Percentiles rank a stretch among this genome's conserved stretches.
These are phyloP conservation scores for Guadua angustifolia DNA, from an alignment of 176 grass and related monocot species.

Conservation along the genomic window DNA sequence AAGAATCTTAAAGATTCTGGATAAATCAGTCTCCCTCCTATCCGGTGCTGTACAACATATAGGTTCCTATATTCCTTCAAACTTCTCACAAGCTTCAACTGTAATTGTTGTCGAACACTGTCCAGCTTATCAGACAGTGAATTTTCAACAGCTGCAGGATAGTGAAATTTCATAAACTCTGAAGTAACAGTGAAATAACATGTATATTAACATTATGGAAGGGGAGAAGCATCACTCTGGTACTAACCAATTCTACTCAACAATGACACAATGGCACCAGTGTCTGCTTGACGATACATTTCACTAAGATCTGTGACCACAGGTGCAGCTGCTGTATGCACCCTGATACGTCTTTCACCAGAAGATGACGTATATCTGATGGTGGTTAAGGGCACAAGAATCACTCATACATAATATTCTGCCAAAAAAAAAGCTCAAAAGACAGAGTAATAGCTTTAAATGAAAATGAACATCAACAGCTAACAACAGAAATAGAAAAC, in stretches of 20 bases:
- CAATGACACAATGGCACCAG: constrained; percentile 79
- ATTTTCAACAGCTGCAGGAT: constrained; percentile 81
- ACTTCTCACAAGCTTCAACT: constrained; percentile 85
- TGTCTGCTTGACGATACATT: constrained; percentile 98
- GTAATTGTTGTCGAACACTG: constrained; percentile 85
- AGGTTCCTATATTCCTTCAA: constrained; percentile 93
- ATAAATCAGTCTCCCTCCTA: constrained; percentile 85
- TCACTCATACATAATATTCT: constrained; percentile 25
- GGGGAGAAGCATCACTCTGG: not conserved
- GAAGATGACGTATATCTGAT: constrained; percentile 94
- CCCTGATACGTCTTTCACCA: constrained; percentile 93
- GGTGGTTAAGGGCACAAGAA: constrained; percentile 59
- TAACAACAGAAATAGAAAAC: not conserved
- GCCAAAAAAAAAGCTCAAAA: not conserved
- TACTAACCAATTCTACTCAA: constrained; percentile 79
- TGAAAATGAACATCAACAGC: not conserved
- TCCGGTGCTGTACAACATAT: constrained; percentile 77
- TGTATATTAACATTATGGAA: constrained; percentile 29
- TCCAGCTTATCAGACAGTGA: constrained; percentile 90
- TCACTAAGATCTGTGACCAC: constrained; percentile 95
- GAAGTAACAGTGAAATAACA: constrained; percentile 22
- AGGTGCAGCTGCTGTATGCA: constrained; percentile 91
- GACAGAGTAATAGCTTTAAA: not conserved
- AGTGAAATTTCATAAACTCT: constrained; percentile 34
- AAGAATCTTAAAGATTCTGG: constrained; percentile 89